Evolutionary conservation across 2,329 filamentous ascomycete genomes (phyloP).

Genomic region (Talaromyces amestolkiae): DNA sequence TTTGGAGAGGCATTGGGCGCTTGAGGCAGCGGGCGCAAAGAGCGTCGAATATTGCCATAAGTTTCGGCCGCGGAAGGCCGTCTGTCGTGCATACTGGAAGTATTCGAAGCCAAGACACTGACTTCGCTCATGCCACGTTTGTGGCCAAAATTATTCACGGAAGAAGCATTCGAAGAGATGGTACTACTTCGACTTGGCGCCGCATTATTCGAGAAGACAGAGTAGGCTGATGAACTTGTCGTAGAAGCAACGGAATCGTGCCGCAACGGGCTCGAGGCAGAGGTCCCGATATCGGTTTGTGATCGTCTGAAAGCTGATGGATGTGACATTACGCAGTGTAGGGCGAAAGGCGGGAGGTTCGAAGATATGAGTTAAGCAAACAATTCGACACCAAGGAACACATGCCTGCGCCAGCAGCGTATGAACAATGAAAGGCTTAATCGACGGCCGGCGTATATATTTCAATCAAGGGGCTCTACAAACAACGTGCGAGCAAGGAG

Average conservation of each 20-base stretch:
- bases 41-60: constrained; percentile 72
- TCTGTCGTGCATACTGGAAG: constrained; percentile 24
- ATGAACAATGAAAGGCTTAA: constrained; percentile 17
- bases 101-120: constrained; percentile 51
- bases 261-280: constrained; percentile 49
- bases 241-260: constrained; percentile 57
- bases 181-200: constrained; percentile 64
- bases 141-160: constrained; percentile 52
- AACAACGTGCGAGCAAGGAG: not conserved
- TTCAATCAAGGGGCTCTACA: constrained; percentile 22
- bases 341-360: constrained; percentile 31
- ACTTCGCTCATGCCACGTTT: constrained; percentile 75
- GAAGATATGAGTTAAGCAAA: constrained; percentile 27
- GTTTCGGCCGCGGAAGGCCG: constrained; percentile 57
- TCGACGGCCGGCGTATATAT: not conserved
- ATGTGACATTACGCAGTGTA: constrained; percentile 40
- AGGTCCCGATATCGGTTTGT: constrained; percentile 41
- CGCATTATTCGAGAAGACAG: constrained; percentile 49
- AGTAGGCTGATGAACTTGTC: constrained; percentile 53
- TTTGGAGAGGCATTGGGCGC: constrained; percentile 54
- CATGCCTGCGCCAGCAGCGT: constrained; percentile 40
- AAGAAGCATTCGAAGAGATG: constrained; percentile 67
- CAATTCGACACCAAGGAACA: constrained; percentile 33
- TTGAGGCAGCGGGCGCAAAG: constrained; percentile 71
- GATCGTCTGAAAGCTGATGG: constrained; percentile 36